Evolutionary conservation across 164 flowering plant genomes (phyloP).

Genomic region (Chimonanthus praecox): DNA sequence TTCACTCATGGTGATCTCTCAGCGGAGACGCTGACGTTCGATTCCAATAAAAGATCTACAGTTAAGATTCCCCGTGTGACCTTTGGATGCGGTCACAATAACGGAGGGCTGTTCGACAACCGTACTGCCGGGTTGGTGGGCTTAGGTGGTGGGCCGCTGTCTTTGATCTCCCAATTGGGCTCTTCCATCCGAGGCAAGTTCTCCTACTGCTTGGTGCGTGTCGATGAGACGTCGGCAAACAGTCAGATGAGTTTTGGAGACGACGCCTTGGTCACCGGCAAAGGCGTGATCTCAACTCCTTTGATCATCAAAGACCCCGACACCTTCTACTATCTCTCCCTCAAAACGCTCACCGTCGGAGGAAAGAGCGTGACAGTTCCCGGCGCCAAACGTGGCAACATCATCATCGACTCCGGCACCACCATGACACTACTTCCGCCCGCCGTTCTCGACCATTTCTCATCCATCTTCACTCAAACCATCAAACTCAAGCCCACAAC

Average conservation of each 20-base stretch:
- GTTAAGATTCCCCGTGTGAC: constrained; percentile 9
- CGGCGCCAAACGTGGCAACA: constrained; percentile 26
- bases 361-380: constrained; percentile 5
- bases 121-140: constrained; percentile 48
- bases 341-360: constrained; percentile 44
- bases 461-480: constrained; percentile 5
- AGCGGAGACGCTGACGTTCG: constrained; percentile 33
- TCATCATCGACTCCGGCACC: constrained; percentile 65
- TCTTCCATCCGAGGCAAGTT: constrained; percentile 36
- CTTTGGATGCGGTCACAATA: constrained; percentile 50
- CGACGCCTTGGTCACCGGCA: constrained; percentile 24
- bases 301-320: not conserved
- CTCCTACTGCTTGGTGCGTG: constrained; percentile 53
- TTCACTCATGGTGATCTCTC: constrained; percentile 31
- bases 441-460: constrained; percentile 13
- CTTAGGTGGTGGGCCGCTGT: constrained; percentile 41
- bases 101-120: constrained; percentile 29
- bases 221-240: constrained; percentile 5
- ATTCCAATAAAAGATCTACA: constrained; percentile 5
- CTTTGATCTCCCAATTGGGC: constrained; percentile 35
- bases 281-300: constrained; percentile 37
- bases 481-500: not conserved
- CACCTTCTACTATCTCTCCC: constrained; percentile 37
- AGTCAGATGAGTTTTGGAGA: constrained; percentile 34
- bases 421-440: constrained; percentile 29